These are phyloP conservation scores for Trichoderma lentiforme DNA, from an alignment of 2,329 filamentous ascomycete genomes.

Conservation along the genomic window DNA sequence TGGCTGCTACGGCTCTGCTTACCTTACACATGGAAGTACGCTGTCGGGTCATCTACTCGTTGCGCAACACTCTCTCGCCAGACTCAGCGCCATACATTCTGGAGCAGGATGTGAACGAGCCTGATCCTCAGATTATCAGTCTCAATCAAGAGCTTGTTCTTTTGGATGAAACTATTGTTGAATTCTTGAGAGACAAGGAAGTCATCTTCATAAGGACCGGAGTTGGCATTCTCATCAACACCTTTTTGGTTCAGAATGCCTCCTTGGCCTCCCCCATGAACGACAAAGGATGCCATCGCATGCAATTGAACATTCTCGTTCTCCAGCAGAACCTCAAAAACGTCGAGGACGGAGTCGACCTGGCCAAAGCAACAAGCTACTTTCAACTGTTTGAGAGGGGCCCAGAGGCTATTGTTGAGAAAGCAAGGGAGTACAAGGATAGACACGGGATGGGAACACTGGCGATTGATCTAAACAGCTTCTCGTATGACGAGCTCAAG, in stretches of 20 bases:
- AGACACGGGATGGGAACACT: slow-evolving; percentile 34
- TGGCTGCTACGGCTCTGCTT: slow-evolving; percentile 74
- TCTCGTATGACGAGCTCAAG: slow-evolving; percentile 65
- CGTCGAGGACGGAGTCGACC: slow-evolving; percentile 67
- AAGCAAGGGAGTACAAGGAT: slow-evolving; percentile 51
- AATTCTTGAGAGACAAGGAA: slow-evolving; percentile 69
- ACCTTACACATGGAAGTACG: slow-evolving; percentile 88
- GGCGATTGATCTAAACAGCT: slow-evolving; percentile 40
- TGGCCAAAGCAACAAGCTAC: slow-evolving; percentile 63
- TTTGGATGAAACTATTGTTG: slow-evolving; percentile 78
- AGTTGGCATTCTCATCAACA: slow-evolving; percentile 73
- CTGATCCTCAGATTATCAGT: slow-evolving; percentile 74
- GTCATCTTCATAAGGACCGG: slow-evolving; percentile 72
- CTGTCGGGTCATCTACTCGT: slow-evolving; percentile 77
- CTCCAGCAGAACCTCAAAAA: slow-evolving; percentile 97
- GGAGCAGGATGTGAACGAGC: slow-evolving; percentile 71
- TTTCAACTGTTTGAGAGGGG: slow-evolving; percentile 66
- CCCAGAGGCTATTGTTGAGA: slow-evolving; percentile 60
- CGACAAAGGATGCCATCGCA: slow-evolving; percentile 72
- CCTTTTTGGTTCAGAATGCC: slow-evolving; percentile 70
- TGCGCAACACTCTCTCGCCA: slow-evolving; percentile 61
- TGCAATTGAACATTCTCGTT: slow-evolving; percentile 92
- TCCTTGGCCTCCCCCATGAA: slow-evolving; percentile 79
- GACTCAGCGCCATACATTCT: slow-evolving; percentile 60
- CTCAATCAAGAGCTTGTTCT: slow-evolving; percentile 81